Conservation (phyloP, 495 filamentous ascomycete genomes). For the Rhypophila decipiens region DNA sequence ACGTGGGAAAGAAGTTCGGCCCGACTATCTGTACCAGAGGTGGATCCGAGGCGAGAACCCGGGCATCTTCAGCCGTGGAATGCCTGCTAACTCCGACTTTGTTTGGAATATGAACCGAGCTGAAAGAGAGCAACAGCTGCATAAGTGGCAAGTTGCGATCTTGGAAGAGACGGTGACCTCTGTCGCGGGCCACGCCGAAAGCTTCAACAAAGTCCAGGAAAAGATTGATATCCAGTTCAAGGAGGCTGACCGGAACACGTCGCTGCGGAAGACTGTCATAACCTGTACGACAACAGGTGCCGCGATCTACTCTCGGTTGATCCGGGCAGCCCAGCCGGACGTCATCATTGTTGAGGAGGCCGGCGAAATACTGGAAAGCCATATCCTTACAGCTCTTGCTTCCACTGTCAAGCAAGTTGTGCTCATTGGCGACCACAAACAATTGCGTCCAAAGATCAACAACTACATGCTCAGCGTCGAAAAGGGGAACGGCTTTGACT, state of each 20-base stretch:
- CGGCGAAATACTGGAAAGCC: conserved; percentile 68
- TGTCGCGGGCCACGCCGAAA: conserved; percentile 27
- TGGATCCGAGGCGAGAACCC: conserved; percentile 50
- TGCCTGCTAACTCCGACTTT: conserved; percentile 12
- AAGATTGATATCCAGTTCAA: conserved; percentile 34
- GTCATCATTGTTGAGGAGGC: conserved; percentile 70
- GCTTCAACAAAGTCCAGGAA: conserved; percentile 40
- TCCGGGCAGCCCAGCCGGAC: conserved; percentile 46
- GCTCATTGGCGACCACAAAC: conserved; percentile 73
- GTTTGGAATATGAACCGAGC: conserved; percentile 50
- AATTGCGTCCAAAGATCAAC: conserved; percentile 66
- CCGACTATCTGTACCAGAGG: conserved; percentile 48
- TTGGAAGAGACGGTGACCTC: conserved; percentile 40
- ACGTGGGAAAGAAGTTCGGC: conserved; percentile 37
- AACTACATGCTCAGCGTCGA: conserved; percentile 60
- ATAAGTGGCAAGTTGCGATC: conserved; percentile 46
- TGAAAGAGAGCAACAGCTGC: conserved; percentile 27
- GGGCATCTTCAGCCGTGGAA: conserved; percentile 30
- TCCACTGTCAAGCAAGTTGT: conserved; percentile 59
- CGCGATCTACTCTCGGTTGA: conserved; percentile 51
- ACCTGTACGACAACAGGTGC: conserved; percentile 72
- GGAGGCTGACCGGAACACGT: conserved; percentile 38
- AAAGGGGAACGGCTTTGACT: conserved; percentile 60
- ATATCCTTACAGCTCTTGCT: conserved; percentile 59
- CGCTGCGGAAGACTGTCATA: conserved; percentile 57